Base-by-base conservation (phyloP, 164 flowering plant species). In the Tetrastigma voinierianum region DNA sequence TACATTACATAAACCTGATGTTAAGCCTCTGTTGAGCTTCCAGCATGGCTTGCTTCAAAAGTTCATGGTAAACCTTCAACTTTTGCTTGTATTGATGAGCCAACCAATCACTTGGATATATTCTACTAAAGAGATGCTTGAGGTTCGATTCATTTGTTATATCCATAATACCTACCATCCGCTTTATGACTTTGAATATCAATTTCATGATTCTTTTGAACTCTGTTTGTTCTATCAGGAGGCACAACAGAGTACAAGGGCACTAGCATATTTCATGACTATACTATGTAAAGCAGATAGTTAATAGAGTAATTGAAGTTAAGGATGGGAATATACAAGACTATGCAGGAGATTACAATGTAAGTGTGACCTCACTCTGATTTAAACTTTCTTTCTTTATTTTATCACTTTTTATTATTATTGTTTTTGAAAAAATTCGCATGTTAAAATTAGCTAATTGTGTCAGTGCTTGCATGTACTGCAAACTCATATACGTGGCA, bases 101-200 rank as follows among this genome's bases (percentile, higher is more conserved):
- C 99, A 18, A 95, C 99, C 72, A 95, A 95, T 73, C 99, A 95
- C 78, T 81, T 92, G 76, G 99, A 95, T 72, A 95, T 95, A 65
- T 98, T 98, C 99, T 69, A 78, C 99, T 60, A 95, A 95, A 81
- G 99, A 95, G 80, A 95, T 95, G 99, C 98, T 95, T 21, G 99
- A 95, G 97, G 98, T 91, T 68, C 71, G 63, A n/a, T 23, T 48
- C 12, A 1, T 21, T 53, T 32, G 19, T 60, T 60, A 15, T 55
- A 13, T 52, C n/a, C n/a, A 24, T n/a, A 13, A 1, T 40, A 32
- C 17, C 15, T 54, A 40, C 19, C 44, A 20, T 23, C 9, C 25
- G 10, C 15, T 1, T 59, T 19, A 17, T 21, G 24, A 6, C 47
- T 47, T 48, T 32, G 6, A 32, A 7, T 25, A 21, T 46, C 51